Conservation (phyloP, 208 protist genomes). For the Acanthamoeba triangularis region DNA sequence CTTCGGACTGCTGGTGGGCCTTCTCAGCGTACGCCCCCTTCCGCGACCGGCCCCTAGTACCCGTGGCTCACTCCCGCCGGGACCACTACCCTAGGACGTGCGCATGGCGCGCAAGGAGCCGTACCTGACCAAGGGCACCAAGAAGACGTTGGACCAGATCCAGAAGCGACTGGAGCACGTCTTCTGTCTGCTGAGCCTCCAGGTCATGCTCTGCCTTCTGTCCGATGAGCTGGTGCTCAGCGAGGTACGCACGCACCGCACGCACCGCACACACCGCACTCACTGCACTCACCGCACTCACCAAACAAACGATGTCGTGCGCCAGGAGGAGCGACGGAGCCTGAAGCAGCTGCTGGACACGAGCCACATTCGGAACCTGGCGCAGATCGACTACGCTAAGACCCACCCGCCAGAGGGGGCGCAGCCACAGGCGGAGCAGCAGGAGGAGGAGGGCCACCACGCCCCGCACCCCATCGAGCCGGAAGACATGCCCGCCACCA, state of each 20-base stretch:
- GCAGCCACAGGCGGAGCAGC: neutral
- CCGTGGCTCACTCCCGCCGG: too few relatives aligned
- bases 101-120: neutral
- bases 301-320: neutral
- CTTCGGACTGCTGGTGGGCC: neutral
- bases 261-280: neutral
- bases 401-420: neutral
- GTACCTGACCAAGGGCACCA: slow-evolving; percentile 21
- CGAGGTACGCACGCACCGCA: neutral
- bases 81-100: neutral
- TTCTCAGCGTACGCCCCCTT: neutral
- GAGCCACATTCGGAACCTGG: slow-evolving; percentile 8
- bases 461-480: slow-evolving; percentile 12
- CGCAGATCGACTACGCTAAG: neutral
- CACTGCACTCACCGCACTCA: too few relatives aligned
- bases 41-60: too few relatives aligned
- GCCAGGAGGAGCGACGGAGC: neutral
- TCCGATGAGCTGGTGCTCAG: slow-evolving; percentile 22
- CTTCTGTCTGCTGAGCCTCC: slow-evolving; percentile 25
- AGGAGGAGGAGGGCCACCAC: neutral
- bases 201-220: slow-evolving; percentile 46
- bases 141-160: neutral
- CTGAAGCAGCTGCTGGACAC: slow-evolving; percentile 31
- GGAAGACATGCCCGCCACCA: slow-evolving; percentile 1
- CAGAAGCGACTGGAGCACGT: neutral